phyloP scores from a whole-genome alignment of 768 basidiomycete species.

The Paxillus involutus region DNA sequence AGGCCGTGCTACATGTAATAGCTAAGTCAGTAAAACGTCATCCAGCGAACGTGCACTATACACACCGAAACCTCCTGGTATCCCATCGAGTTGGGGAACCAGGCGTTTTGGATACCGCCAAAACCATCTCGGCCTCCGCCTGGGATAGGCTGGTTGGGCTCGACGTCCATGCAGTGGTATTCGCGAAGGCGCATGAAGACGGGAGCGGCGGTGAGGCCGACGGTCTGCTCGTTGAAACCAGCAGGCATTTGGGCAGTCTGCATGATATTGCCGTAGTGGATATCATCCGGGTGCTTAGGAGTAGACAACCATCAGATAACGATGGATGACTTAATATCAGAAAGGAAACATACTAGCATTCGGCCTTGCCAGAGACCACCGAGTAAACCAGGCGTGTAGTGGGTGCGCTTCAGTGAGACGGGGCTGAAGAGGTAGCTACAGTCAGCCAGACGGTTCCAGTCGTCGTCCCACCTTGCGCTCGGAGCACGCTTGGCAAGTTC shows the following conservation, averaged over 20 bases:
- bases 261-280: constrained; percentile 17
- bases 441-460: constrained; percentile 53
- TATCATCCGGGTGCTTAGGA: constrained; percentile 20
- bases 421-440: constrained; percentile 41
- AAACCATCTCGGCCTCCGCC: constrained; percentile 20
- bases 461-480: constrained; percentile 53
- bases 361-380: constrained; percentile 64
- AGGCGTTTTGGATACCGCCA: constrained; percentile 43
- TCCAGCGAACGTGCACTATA: neutral
- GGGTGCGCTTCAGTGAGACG: constrained; percentile 28
- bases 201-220: constrained; percentile 45
- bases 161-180: constrained; percentile 43
- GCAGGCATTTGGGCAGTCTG: constrained; percentile 21
- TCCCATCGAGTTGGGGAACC: constrained; percentile 31
- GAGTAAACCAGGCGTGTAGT: constrained; percentile 52
- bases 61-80: constrained; percentile 25
- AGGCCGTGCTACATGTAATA: constrained; percentile 17
- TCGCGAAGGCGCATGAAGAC: constrained; percentile 61
- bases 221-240: constrained; percentile 33
- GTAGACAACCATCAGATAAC: neutral
- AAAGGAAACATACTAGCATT: constrained; percentile 49
- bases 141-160: constrained; percentile 32
- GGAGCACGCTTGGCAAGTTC: constrained; percentile 27
- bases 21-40: constrained; percentile 2
- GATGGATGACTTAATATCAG: neutral